Evolutionary conservation across 345 rosid genomes (phyloP), one percentile per base, ranked within the genome.

Genomic region (Eucalyptus pauciflora): DNA sequence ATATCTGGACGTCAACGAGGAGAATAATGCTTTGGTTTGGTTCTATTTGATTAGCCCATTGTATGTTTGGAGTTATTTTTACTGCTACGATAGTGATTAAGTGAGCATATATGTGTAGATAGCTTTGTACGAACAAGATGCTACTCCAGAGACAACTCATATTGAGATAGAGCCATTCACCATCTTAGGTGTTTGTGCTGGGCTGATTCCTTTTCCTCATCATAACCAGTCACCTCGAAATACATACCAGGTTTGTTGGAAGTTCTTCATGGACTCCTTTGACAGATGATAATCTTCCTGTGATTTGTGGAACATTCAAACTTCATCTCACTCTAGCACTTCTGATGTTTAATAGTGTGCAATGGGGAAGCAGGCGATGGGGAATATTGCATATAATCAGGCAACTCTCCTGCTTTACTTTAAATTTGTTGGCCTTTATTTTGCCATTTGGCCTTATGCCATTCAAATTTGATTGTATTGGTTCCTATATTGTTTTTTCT

Each of bases 291-390:
- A 76, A 41, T 76, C 29, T 76, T 76, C 48, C 85, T 91, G 12
- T 90, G 87, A 88, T 88, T 58, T 88, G 48, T 86, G 62, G 86
- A 86, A 49, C 81, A 43, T 86, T 67, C 18, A 86, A 45, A 58
- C 50, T 50, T 86, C 86, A 85, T 71, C 86, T 90, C 86, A 67
- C 45, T 54, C 25, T 20, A 11, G 69, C 27, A n/a, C 48, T 50
- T 85, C 37, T 20, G 58, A 45, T 67, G 83, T 31, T 89, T 17
- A 92, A 60, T 90, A 97, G 99, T 97, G 99, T 92, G 99, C 99
- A 86, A 97, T 97, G 99, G 99, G 99, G 87, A 97, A 97, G 94
- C 99, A 97, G 94, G 98, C 98, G 24, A 97, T 97, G 99, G 99
- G 99, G 88, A 97, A 96, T 90, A 95, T 97, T 87, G 98, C 99